Percentiles rank a stretch among this genome's conserved stretches.
Evolutionary conservation across 176 grass and related monocot species (phyloP).

Genomic region (Calamus simplicifolius): DNA sequence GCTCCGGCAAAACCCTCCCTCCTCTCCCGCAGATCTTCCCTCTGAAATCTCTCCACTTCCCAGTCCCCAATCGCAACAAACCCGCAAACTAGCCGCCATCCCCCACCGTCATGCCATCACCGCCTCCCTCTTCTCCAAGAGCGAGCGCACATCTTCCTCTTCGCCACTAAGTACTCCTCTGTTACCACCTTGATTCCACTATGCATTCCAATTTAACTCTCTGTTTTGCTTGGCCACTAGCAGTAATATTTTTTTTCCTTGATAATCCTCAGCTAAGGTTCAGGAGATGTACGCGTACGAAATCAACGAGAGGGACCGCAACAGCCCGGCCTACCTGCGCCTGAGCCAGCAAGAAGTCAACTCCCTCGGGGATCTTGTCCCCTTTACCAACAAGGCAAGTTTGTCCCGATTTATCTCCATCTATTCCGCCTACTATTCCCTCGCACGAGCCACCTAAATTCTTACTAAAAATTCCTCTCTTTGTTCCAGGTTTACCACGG

Average conservation of each 20-base stretch:
- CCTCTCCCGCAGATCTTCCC: too few relatives aligned
- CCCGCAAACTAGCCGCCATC: not conserved
- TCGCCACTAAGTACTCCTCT: slow-evolving; percentile 14
- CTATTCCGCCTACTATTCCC: not conserved
- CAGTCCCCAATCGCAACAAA: not conserved
- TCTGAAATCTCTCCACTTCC: slow-evolving; percentile 6
- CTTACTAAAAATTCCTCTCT: too few relatives aligned
- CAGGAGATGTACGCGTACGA: slow-evolving; percentile 11
- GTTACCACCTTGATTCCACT: too few relatives aligned
- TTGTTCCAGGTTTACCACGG: slow-evolving; percentile 2
- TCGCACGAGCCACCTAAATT: too few relatives aligned
- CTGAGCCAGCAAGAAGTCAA: slow-evolving; percentile 8
- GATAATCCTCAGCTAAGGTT: not conserved
- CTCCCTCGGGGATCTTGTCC: slow-evolving; percentile 5
- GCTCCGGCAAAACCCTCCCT: slow-evolving; percentile 6
- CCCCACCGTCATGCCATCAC: slow-evolving; percentile 6
- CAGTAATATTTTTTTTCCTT: too few relatives aligned
- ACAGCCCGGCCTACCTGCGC: slow-evolving; percentile 6
- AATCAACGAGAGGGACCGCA: slow-evolving; percentile 6
- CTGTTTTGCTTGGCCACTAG: too few relatives aligned
- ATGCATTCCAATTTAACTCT: too few relatives aligned
- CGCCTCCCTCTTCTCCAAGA: slow-evolving; percentile 20
- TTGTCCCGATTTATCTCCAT: too few relatives aligned
- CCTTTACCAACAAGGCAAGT: slow-evolving; percentile 5
- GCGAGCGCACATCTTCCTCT: slow-evolving; percentile 18